phyloP scores from a whole-genome alignment of 495 filamentous ascomycete genomes.

The Xylaria bambusicola region DNA sequence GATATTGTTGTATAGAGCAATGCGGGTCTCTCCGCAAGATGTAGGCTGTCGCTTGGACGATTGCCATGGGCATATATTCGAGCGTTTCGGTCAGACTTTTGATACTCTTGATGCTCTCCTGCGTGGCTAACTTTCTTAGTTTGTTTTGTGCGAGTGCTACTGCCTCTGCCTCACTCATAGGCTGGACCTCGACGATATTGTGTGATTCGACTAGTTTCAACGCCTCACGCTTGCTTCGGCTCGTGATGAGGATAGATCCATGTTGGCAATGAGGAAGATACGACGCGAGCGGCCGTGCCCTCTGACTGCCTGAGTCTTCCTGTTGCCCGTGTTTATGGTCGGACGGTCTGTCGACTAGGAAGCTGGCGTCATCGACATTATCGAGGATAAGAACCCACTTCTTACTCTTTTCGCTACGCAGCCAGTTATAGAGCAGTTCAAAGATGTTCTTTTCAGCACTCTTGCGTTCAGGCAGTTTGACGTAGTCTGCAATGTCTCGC shows the following conservation, averaged over 20 bases:
- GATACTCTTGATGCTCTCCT: slow-evolving; percentile 16
- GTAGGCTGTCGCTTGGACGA: slow-evolving; percentile 51
- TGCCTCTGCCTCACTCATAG: slow-evolving; percentile 29
- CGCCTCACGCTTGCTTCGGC: slow-evolving; percentile 32
- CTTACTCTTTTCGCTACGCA: slow-evolving; percentile 39
- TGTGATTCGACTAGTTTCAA: slow-evolving; percentile 24
- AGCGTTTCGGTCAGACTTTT: slow-evolving; percentile 38
- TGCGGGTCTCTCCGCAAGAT: slow-evolving; percentile 35
- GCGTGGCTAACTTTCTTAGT: slow-evolving; percentile 30
- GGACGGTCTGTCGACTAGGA: background rate
- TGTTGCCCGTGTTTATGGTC: background rate
- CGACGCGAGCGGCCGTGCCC: slow-evolving; percentile 24
- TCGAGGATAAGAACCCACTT: slow-evolving; percentile 48
- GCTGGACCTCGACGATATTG: slow-evolving; percentile 23
- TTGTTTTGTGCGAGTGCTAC: slow-evolving; percentile 34
- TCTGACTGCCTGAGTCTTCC: slow-evolving; percentile 1
- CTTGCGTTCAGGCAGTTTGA: slow-evolving; percentile 38
- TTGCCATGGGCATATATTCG: slow-evolving; percentile 52
- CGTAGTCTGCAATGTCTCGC: slow-evolving; percentile 36
- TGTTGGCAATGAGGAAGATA: slow-evolving; percentile 45
- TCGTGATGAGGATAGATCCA: slow-evolving; percentile 43
- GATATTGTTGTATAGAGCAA: slow-evolving; percentile 37
- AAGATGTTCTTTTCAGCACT: slow-evolving; percentile 39
- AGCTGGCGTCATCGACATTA: slow-evolving; percentile 44
- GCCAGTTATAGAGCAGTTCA: slow-evolving; percentile 41